Base-by-base conservation (phyloP, 2,329 filamentous ascomycete species). In the Penicillium crustosum region DNA sequence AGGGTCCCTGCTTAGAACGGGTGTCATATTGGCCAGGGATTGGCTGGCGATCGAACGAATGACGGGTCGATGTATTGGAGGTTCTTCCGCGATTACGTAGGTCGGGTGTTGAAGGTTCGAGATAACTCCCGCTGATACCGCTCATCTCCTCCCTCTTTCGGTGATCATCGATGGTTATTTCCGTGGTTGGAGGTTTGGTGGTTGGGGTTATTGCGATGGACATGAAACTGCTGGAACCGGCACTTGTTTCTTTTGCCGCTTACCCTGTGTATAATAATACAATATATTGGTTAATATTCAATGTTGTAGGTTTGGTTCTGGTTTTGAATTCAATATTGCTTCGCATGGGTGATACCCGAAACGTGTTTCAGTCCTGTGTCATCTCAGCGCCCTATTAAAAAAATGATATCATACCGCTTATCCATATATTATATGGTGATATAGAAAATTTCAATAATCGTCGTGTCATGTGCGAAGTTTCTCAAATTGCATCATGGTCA, bases 41-140 rank as follows among this genome's bases (percentile, higher is more conserved):
- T 55, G 44, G 43, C 31, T 43, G 38, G 35, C 15, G 21, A 19
- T 27, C 21, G 31, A 33, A 39, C 38, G 47, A 33, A 56, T 56
- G 39, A 41, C 10, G 5, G 23, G 7, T 3, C 19, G 29, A 31
- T 13, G n/a, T 39, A 39, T 38, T 27, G 29, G 17, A 29, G 33
- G 33, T 13, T 39, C 25, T 49, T 35, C 5, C 13, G 41, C 35
- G 54, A 57, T 57, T 47, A 57, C 54, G 54, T 53, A 47, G 48
- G 41, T 33, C n/a, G 49, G 42, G 39, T n/a, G 21, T 53, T 35
- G 25, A 25, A 25, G 25, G 42, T 38, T 35, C 13, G 19, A 21
- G 15, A 31, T 8, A 19, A 29, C 15, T 31, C 52, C 49, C 29
- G 21, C 33, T 27, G 42, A 53, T 42, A 42, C 7, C 19, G 13